phyloP scores from a whole-genome alignment of 306 rosid species.

The Trifolium dubium region DNA sequence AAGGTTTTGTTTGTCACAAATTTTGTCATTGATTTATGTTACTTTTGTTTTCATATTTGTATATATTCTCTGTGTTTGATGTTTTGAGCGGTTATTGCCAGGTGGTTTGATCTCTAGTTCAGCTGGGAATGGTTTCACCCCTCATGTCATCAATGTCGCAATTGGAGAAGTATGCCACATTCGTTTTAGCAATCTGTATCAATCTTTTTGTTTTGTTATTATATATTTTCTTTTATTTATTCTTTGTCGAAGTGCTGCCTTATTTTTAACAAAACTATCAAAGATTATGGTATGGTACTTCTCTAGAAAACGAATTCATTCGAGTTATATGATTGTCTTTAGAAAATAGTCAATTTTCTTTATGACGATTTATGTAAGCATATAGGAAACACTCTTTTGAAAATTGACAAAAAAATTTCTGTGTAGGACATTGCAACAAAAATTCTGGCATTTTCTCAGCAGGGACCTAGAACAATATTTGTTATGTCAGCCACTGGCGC shows the following conservation, averaged over 20 bases:
- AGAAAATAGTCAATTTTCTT: conserved; percentile 10
- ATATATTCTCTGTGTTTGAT: conserved; percentile 24
- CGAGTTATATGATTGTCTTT: neutral
- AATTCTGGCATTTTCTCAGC: conserved; percentile 92
- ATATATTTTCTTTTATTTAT: neutral
- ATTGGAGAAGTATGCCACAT: conserved; percentile 77
- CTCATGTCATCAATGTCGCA: conserved; percentile 84
- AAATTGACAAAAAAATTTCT: conserved; percentile 24
- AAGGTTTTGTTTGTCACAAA: no score
- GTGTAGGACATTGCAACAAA: conserved; percentile 84
- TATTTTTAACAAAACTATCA: neutral
- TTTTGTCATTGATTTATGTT: neutral
- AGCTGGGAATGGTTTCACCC: conserved; percentile 90
- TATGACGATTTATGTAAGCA: neutral
- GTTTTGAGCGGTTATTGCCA: conserved; percentile 51
- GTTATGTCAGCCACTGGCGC: conserved; percentile 89
- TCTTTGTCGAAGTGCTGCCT: conserved; percentile 18
- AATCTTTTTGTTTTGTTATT: neutral
- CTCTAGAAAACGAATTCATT: neutral
- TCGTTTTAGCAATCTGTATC: conserved; percentile 21
- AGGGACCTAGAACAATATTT: conserved; percentile 83
- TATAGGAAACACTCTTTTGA: conserved; percentile 20
- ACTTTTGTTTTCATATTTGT: conserved; percentile 14
- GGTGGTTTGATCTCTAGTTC: conserved; percentile 85
- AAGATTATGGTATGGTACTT: neutral